Evolutionary conservation across 1,139 yeast genomes (phyloP).

Genomic region (Lodderomyces elongisporus): DNA sequence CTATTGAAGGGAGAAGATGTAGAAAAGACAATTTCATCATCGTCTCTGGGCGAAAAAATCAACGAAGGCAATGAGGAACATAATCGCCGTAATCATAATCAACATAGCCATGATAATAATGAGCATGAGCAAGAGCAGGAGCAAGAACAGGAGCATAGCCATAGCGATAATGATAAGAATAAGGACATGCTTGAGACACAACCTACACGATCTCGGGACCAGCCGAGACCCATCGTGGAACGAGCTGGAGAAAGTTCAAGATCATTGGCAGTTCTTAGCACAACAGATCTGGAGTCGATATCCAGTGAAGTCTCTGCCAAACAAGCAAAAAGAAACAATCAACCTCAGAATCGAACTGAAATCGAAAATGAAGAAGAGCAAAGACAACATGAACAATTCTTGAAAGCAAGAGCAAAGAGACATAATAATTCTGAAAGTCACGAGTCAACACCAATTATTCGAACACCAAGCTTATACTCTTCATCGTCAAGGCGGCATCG

Average conservation of each 20-base stretch:
- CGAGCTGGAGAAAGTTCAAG: too few relatives aligned
- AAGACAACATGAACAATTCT: background rate
- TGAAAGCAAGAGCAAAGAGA: background rate
- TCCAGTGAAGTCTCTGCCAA: slow-evolving; percentile 19
- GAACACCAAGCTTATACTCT: too few relatives aligned
- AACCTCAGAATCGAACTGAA: background rate
- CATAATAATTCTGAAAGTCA: background rate
- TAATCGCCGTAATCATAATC: background rate
- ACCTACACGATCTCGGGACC: slow-evolving; percentile 1
- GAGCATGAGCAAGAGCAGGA: background rate
- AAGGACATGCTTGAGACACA: background rate
- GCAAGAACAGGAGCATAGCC: too few relatives aligned
- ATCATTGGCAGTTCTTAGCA: too few relatives aligned
- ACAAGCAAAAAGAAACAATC: slow-evolving; percentile 1
- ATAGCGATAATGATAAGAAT: background rate
- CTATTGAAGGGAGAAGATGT: slow-evolving; percentile 7
- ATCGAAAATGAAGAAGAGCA: slow-evolving; percentile 1
- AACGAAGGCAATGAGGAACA: background rate
- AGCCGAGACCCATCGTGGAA: background rate
- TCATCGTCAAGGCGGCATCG: background rate
- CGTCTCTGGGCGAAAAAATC: background rate
- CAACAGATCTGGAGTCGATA: slow-evolving; percentile 12
- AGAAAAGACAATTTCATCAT: slow-evolving; percentile 1
- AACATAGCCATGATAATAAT: background rate
- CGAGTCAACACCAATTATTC: background rate